Evolutionary conservation across 2,329 filamentous ascomycete species (phyloP).

Genomic region (Aspergillus quadricinctus): DNA sequence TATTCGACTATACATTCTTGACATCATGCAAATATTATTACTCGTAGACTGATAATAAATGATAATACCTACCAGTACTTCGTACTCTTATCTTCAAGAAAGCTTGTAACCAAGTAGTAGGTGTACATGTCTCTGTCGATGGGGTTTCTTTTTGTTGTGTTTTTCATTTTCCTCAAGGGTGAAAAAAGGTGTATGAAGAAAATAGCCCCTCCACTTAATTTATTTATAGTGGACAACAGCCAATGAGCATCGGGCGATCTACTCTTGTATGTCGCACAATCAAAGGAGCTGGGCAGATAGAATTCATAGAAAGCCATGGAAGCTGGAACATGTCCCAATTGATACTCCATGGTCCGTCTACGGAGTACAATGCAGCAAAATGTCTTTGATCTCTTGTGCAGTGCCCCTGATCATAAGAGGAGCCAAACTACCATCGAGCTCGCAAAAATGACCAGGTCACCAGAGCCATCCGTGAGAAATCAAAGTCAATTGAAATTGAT

Average conservation of each 20-base stretch:
- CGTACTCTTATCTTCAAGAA: not conserved
- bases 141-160: not conserved
- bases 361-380: not conserved
- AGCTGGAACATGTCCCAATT: not conserved
- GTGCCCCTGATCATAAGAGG: not conserved
- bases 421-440: not conserved
- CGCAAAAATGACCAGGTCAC: not conserved
- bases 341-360: not conserved
- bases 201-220: slow-evolving; percentile 7
- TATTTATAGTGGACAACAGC: slow-evolving; percentile 17
- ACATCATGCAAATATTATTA: not conserved
- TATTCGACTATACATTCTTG: not conserved
- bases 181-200: not conserved
- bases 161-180: not conserved
- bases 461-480: not conserved
- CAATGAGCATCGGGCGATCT: slow-evolving; percentile 19
- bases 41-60: not conserved
- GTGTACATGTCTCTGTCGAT: not conserved
- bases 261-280: slow-evolving; percentile 19
- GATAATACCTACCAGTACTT: not conserved
- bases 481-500: not conserved
- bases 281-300: slow-evolving; percentile 15
- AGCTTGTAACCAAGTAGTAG: not conserved
- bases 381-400: not conserved
- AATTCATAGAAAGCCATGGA: slow-evolving; percentile 17